Evolutionary conservation across 2,329 filamentous ascomycete species (phyloP), one percentile per base, ranked within the genome.

Genomic region (Phaeophleospora eucalypticola): DNA sequence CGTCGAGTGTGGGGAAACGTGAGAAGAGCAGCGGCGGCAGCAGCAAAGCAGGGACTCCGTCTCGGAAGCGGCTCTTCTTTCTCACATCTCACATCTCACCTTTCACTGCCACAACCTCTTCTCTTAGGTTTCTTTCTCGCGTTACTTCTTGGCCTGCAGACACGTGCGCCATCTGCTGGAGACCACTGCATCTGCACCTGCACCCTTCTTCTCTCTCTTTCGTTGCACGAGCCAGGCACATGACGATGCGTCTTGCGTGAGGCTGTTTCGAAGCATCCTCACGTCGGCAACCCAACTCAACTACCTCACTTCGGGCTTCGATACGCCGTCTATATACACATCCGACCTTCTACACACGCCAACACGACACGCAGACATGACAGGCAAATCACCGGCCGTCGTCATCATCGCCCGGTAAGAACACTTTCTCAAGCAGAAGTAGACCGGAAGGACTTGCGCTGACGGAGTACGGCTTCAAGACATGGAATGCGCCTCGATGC

Each of bases 401-500:
- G 69, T 77, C 45, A 71, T 77, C 48, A 68, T 77, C 57, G 73
- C 71, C n/a, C 69, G 73, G 72, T 73, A 62, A 48, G 65, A 34
- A 32, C 10, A 33, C 6, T 15, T 34, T n/a, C 33, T 12, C 6
- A 29, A 7, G 12, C 24, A 44, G 17, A 43, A 19, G 29, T 36
- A 35, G 20, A 43, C 17, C 41, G 16, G 18, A 17, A 52, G 14
- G 24, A 24, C 21, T 50, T 20, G 53, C 38, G 36, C 36, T 37
- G 36, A 21, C 42, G 38, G 48, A 39, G 37, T 37, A n/a, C n/a
- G n/a, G n/a, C n/a, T n/a, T n/a, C n/a, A 49, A 84, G 93, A 70
- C 93, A 98, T 69, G 93, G 93, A 63, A 87, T 90, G 60, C 86
- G 93, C 58, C 84, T 98, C 48, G 93, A 98, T 68, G 89, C 89